Evolutionary conservation across 805 yeast genomes (phyloP).

Genomic region (Kodamaea restingae): DNA sequence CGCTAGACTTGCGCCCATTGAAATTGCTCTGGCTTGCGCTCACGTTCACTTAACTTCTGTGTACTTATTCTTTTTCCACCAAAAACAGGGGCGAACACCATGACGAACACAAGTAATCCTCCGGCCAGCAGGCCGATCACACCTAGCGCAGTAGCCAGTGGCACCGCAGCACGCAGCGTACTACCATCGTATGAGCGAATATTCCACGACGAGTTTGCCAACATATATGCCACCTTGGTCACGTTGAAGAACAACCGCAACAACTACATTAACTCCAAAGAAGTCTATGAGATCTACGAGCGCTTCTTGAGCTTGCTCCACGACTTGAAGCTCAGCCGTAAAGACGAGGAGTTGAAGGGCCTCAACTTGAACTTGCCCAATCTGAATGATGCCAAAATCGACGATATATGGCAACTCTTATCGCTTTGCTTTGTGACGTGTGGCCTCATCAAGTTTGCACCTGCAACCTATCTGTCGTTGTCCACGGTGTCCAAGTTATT

Average conservation of each 20-base stretch:
- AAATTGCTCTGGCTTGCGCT: too few species aligned
- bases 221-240: slow-evolving; percentile 26
- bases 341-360: slow-evolving; percentile 40
- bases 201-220: slow-evolving; percentile 25
- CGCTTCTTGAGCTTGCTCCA: slow-evolving; percentile 52
- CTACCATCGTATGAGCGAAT: slow-evolving; percentile 37
- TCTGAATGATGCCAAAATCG: slow-evolving; percentile 68
- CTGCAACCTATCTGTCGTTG: slow-evolving; percentile 89
- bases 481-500: slow-evolving; percentile 81
- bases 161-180: slow-evolving; percentile 6
- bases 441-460: slow-evolving; percentile 85
- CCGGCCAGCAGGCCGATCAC: slow-evolving; percentile 12
- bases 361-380: slow-evolving; percentile 39
- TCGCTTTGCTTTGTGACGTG: slow-evolving; percentile 87
- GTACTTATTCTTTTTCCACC: too few species aligned
- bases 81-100: slow-evolving; percentile 8
- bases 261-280: slow-evolving; percentile 63
- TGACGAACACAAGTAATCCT: slow-evolving; percentile 4
- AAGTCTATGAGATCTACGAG: slow-evolving; percentile 58
- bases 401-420: slow-evolving; percentile 84
- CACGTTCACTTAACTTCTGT: too few species aligned
- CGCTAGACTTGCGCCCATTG: too few species aligned
- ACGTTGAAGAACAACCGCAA: slow-evolving; percentile 57
- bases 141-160: slow-evolving; percentile 6
- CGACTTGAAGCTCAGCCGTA: slow-evolving; percentile 51